phyloP scores from a whole-genome alignment of 73 alveolate genomes.

The Urostyla sp. region DNA sequence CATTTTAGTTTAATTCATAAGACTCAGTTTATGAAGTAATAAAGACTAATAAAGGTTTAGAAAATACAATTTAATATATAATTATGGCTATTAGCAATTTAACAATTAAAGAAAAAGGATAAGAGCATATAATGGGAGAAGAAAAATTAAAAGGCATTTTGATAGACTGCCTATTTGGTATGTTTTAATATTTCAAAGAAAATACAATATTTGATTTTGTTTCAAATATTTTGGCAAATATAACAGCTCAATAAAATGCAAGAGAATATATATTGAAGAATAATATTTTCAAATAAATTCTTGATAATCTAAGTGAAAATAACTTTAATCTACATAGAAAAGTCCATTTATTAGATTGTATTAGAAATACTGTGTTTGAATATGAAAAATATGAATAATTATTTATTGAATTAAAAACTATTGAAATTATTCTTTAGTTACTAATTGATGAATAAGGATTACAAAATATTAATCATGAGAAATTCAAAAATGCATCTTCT shows the following conservation, averaged over 20 bases:
- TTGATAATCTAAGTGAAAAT: conserved; percentile 2
- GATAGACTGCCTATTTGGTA: conserved; percentile 25
- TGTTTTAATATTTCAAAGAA: conserved; percentile 20
- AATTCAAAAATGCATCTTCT: background rate
- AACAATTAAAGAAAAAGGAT: conserved; percentile 35
- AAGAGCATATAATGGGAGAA: conserved; percentile 33
- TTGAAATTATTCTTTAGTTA: background rate
- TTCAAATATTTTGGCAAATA: conserved; percentile 18
- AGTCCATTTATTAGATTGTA: background rate
- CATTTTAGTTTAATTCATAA: too few species aligned
- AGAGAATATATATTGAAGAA: conserved; percentile 17
- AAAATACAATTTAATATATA: conserved; percentile 6
- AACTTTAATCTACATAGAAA: conserved; percentile 22
- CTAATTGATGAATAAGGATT: conserved; percentile 39
- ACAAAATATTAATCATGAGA: background rate
- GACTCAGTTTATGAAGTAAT: too few species aligned
- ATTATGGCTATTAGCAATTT: conserved; percentile 37
- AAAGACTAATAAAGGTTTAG: background rate
- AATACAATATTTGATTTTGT: conserved; percentile 30
- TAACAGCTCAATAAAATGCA: conserved; percentile 25
- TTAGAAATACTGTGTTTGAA: conserved; percentile 33
- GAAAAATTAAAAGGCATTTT: conserved; percentile 28
- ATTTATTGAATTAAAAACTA: background rate
- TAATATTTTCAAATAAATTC: conserved; percentile 3
- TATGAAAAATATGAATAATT: conserved; percentile 3